Percentiles rank a stretch among this genome's conserved stretches.
These are phyloP conservation scores for Cocos nucifera DNA, from an alignment of 176 grass and related monocot genomes.

Conservation along the genomic window DNA sequence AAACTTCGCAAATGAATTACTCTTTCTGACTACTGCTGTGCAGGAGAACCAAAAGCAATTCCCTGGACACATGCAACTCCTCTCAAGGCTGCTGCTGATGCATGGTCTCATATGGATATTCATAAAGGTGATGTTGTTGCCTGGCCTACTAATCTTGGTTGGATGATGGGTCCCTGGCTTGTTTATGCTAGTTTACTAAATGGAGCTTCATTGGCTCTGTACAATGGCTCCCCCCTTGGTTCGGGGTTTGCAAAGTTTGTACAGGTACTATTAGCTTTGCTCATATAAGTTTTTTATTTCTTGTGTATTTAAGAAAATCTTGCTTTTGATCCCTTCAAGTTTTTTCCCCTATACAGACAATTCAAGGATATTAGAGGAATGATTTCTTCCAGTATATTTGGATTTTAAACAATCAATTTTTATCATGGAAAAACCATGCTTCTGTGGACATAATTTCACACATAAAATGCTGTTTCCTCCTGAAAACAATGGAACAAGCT, in stretches of 20 bases:
- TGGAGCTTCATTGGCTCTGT: conserved; percentile 93
- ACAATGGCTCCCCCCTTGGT: conserved; percentile 76
- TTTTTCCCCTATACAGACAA: too few relatives aligned
- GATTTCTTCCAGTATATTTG: too few relatives aligned
- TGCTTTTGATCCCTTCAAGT: too few relatives aligned
- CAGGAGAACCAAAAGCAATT: conserved; percentile 95
- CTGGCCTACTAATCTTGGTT: conserved; percentile 98
- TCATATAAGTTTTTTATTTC: too few relatives aligned
- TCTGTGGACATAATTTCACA: too few relatives aligned
- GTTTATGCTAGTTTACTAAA: conserved; percentile 90
- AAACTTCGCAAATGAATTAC: background rate
- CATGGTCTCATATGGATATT: conserved; percentile 96
- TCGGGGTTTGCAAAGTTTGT: conserved; percentile 86
- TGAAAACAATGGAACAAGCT: too few relatives aligned
- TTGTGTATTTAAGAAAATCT: too few relatives aligned
- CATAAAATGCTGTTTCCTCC: too few relatives aligned
- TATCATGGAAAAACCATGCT: too few relatives aligned
- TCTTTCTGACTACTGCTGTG: conserved; percentile 7
- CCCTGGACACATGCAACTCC: conserved; percentile 89
- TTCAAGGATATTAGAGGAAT: too few relatives aligned
- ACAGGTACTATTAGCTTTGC: conserved; percentile 47
- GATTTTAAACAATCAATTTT: too few relatives aligned
- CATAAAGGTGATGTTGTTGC: conserved; percentile 84
- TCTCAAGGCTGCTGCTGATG: conserved; percentile 91
- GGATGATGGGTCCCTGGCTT: conserved; percentile 99